Base-by-base conservation (phyloP, 2,329 filamentous ascomycete species). In the Pseudogymnoascus sp. region DNA sequence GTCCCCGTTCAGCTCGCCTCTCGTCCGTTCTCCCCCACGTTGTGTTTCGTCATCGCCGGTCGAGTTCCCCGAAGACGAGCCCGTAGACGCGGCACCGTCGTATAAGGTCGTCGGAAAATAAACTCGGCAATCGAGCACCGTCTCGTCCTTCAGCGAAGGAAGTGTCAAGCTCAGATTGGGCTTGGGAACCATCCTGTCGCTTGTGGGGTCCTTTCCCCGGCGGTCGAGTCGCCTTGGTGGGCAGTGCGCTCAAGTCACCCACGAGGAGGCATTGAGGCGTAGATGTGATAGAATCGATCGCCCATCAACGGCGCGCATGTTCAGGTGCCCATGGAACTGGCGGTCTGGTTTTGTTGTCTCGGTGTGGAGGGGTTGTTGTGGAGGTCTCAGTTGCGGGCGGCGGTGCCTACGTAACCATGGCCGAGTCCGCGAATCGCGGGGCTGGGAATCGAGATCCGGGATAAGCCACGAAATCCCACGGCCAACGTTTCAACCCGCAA, bases 121-220 rank as follows among this genome's bases (percentile, higher is more conserved):
- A 65, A 98, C 77, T 63, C 93, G 89, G 72, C 92, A 96, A 69
- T 93, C 84, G 63, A 99, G 84, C 10, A 81, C 78, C 10, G 82
- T 84, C 64, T 87, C 84, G 75, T 97, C 93, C 75, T 96, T 84
- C 61, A 96, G 77, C 64, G 92, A 96, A 33, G 93, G 93, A 63
- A 98, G 86, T 22, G 86, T 89, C 73, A 97, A 90, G 70, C 82
- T 84, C 66, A 88, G 71, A 50, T 79, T 79, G 33, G 85, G 84
- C 68, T 79, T 78, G 62, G 83, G 83, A 62, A 86, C 81, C 79
- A 83, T 83, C 64, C 67, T 75, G 33, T 53, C 46, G 11, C 46
- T 38, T 33, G n/a, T 6, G 19, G n/a, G 26, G 7, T 53, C 46
- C 14, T n/a, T 4, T 53, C 46, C 8, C 26, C 8, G 46, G 7